Evolutionary conservation across 441 rosid species (phyloP), one percentile per base, ranked within the genome.

Genomic region (Mallotus repandus): DNA sequence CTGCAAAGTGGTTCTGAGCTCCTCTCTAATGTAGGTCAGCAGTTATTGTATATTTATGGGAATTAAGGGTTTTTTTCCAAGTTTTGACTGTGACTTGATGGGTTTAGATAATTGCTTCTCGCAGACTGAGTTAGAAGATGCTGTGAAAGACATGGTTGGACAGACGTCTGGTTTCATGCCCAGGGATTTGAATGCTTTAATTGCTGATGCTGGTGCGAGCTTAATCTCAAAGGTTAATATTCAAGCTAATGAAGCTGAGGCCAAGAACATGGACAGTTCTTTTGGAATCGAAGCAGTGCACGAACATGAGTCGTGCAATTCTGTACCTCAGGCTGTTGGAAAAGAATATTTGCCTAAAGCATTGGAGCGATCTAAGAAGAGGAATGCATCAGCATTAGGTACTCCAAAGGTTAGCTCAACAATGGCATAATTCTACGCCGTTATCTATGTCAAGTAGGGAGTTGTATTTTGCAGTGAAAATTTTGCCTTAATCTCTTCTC

Each of bases 81-180:
- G 45, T 55, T 52, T 46, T 45, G 60, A 56, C 8, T 48, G 64
- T 73, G 41, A 68, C 54, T 81, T 69, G 50, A 77, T 69, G 68
- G 63, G 32, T 50, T 83, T 63, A 64, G 50, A 76, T 81, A 12
- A 49, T 77, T 74, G 78, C 76, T 75, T 79, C 70, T 82, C 81
- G 84, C 88, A 96, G 98, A 83, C 78, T 67, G 84, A 76, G 79
- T 78, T 86, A 45, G 89, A 86, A 68, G 97, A 90, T 56, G 75
- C 82, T 69, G 68, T 89, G 66, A 96, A 91, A 82, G 95, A 83
- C 70, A 72, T 93, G 49, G 90, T 91, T 49, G 99, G 90, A 72
- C 99, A 96, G 86, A 93, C 97, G 22, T 93, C 98, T 72, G 99
- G 98, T 69, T 93, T 90, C 89, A 81, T 89, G 83, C 97, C 98